Base-by-base conservation (phyloP, 768 basidiomycete genomes). In the Mrakia frigida region DNA sequence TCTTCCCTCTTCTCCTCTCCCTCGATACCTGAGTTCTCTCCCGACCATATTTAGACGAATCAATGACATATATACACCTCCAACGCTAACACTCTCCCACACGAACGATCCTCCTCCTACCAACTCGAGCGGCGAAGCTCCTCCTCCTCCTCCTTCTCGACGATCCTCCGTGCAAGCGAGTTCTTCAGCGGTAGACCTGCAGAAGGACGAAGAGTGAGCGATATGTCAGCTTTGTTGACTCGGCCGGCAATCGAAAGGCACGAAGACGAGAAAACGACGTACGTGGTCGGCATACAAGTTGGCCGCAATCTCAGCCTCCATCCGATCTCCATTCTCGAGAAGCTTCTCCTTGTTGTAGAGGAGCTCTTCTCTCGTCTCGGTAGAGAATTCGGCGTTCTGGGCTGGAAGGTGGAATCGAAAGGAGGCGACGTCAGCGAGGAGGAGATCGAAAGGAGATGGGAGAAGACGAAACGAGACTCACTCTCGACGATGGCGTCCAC, bases 401-500 rank as follows among this genome's bases (percentile, higher is more conserved):
- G 95, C 94, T 97, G 82, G 1, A 60, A 39, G 43, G 71, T 75
- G 61, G 35, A 18, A 41, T 56, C 75, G 60, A 75, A 69, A 65
- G 18, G 33, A 13, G n/a, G 56, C 3, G 56, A 56, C 11, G 61
- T 18, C 16, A 21, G n/a, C 14, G 41, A 68, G 18, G 73, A 6
- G 14, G 71, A 46, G 18, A 61, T 33, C 4, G 18, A 39, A 39
- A 67, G 10, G 74, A 23, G 6, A 50, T 33, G 33, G 35, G 9
- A 37, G 46, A 28, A 3, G 6, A 16, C 2, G 21, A 60, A 61
- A 35, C 65, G 35, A 70, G 59, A 86, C 93, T 79, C 82, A 96
- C 95, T 96, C 86, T 98, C 97, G 74, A 99, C 97, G 81, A 99
- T 98, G 77, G 97, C 97, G 85, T 98, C 97, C 75, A 98, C 97